Evolutionary conservation across 305 asterid genomes (phyloP), one percentile per base, ranked within the genome.

Genomic region (Rubia peregrina): DNA sequence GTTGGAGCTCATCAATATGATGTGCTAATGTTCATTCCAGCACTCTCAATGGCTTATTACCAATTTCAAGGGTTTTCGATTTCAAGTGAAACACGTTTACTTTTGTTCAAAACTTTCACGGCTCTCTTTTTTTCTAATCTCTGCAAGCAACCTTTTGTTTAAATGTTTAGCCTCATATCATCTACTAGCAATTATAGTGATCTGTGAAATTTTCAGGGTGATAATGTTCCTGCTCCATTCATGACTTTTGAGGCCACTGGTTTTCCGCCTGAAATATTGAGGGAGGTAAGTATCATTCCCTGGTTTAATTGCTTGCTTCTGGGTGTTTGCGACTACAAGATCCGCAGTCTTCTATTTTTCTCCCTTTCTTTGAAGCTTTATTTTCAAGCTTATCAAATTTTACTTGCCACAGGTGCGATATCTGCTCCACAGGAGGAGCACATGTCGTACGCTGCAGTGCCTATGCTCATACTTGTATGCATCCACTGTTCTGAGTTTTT

Each of bases 391-490:
- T 82, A 88, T 90, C 71, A 79, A 81, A 85, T 89, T 69, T 89
- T 87, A 81, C 91, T 91, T 91, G 89, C 83, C 92, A 84, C 94
- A 89, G 97, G 92, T 89, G 96, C 97, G 99, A 91, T 91, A 88
- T 91, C 89, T 87, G 99, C 99, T 91, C 97, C 96, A 61, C 99
- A 72, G 96, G 86, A 83, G 96, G 97, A 91, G 97, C 84, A 86
- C 89, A 89, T 91, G 96, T 94, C 96, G 99, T 94, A 91, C 95
- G 92, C 98, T 91, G 99, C 95, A 82, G 80, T 91, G 96, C 93
- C 80, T 77, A 82, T 87, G 94, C 38, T 84, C 95, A 89, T 90
- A 83, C 83, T 85, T 73, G 92, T 88, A 91, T 89, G 95, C 81
- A 55, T 64, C 85, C 88, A 80, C 83, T 83, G 80, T 74, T 81